Conservation (phyloP, 305 asterid genomes). For the Fraxinus floribunda region DNA sequence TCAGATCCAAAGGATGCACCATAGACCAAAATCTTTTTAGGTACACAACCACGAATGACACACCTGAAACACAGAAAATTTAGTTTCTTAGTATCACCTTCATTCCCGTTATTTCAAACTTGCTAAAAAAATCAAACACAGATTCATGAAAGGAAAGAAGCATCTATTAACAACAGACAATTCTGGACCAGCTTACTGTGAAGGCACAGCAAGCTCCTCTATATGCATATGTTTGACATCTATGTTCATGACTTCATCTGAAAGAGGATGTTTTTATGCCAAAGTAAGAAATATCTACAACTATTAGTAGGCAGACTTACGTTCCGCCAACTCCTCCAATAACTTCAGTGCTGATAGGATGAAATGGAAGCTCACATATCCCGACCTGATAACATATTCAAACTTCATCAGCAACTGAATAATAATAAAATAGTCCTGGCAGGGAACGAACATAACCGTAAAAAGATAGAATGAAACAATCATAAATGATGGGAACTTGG, state of each 20-base stretch:
- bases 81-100: conserved; percentile 10
- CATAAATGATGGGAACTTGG: not conserved
- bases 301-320: conserved; percentile 47
- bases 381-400: conserved; percentile 57
- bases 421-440: not conserved
- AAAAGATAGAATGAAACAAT: not conserved
- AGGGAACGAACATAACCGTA: not conserved
- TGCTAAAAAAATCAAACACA: not conserved
- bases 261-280: not conserved
- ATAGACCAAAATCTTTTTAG: conserved; percentile 96
- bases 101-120: not conserved
- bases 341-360: conserved; percentile 93
- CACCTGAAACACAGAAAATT: conserved; percentile 53
- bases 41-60: conserved; percentile 98
- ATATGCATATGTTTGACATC: not conserved
- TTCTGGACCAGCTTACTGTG: not conserved
- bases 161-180: not conserved
- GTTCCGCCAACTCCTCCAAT: conserved; percentile 99
- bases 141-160: not conserved
- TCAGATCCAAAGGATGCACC: conserved; percentile 96
- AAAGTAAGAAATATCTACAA: not conserved
- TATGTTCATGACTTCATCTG: not conserved
- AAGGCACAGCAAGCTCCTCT: not conserved
- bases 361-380: conserved; percentile 97
- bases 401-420: not conserved